Percentiles rank a stretch among this genome's conserved stretches.
These are phyloP conservation scores for Boletus tomentosulus DNA, from an alignment of 768 basidiomycete genomes.

Conservation along the genomic window DNA sequence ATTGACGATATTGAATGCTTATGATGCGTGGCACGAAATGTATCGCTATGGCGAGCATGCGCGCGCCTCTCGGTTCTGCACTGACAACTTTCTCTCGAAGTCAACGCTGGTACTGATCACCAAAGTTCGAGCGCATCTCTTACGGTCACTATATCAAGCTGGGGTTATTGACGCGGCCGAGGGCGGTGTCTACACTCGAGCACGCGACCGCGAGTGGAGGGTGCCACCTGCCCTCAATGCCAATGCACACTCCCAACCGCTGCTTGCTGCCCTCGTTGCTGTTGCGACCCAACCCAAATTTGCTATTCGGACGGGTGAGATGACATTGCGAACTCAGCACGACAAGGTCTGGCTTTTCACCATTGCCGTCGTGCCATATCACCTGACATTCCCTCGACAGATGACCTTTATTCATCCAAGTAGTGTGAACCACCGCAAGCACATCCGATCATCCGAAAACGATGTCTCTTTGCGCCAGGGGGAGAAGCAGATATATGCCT, in stretches of 20 bases:
- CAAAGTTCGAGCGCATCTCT: slow-evolving; percentile 73
- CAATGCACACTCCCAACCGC: slow-evolving; percentile 69
- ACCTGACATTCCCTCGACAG: slow-evolving; percentile 36
- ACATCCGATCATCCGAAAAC: slow-evolving; percentile 23
- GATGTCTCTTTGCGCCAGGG: slow-evolving; percentile 22
- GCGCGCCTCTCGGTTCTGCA: slow-evolving; percentile 70
- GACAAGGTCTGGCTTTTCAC: slow-evolving; percentile 63
- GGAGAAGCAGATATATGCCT: slow-evolving; percentile 79
- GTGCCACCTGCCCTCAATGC: slow-evolving; percentile 67
- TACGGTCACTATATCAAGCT: slow-evolving; percentile 71
- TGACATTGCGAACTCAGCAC: slow-evolving; percentile 64
- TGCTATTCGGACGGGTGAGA: slow-evolving; percentile 69
- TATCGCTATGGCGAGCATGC: slow-evolving; percentile 62
- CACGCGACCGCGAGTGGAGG: slow-evolving; percentile 31
- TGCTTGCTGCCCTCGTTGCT: slow-evolving; percentile 80
- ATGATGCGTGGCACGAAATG: slow-evolving; percentile 74
- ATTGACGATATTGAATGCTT: slow-evolving; percentile 74
- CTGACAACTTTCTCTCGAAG: slow-evolving; percentile 84
- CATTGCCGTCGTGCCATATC: slow-evolving; percentile 1
- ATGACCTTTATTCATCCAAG: slow-evolving; percentile 75
- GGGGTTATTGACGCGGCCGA: slow-evolving; percentile 82
- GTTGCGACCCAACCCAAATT: slow-evolving; percentile 89
- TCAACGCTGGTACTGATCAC: slow-evolving; percentile 79
- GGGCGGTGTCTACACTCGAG: slow-evolving; percentile 44
- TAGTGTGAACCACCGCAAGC: slow-evolving; percentile 78